A percentile compares a stretch with the other conserved stretches of the same genome.
Conservation (phyloP, 768 basidiomycete species). For the Leccinum longicurvipes region DNA sequence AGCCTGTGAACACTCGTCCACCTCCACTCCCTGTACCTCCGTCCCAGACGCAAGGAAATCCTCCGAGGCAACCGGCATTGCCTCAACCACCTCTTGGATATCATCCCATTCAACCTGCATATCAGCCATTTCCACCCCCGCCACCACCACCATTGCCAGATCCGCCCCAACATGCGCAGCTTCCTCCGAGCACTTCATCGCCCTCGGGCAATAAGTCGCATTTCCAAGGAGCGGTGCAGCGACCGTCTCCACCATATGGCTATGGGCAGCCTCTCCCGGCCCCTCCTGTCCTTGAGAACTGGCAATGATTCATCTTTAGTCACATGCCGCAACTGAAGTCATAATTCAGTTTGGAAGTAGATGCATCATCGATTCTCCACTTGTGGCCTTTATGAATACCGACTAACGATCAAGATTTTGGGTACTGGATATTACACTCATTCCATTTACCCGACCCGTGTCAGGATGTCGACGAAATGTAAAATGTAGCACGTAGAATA, state of each 20-base stretch:
- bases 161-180: constrained; percentile 26
- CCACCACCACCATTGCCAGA: constrained; percentile 33
- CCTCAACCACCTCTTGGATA: constrained; percentile 49
- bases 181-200: constrained; percentile 22
- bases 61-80: constrained; percentile 46
- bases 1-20: constrained; percentile 13
- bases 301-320: constrained; percentile 25
- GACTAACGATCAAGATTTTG: background rate
- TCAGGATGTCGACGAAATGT: constrained; percentile 9
- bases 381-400: constrained; percentile 2
- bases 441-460: background rate
- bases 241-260: constrained; percentile 33
- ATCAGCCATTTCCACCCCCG: constrained; percentile 29
- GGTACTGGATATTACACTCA: constrained; percentile 19
- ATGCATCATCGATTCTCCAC: constrained; percentile 2
- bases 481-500: constrained; percentile 15
- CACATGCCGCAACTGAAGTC: constrained; percentile 9
- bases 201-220: constrained; percentile 29
- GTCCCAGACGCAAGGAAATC: constrained; percentile 21
- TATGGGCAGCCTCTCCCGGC: constrained; percentile 33
- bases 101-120: constrained; percentile 40
- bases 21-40: constrained; percentile 30
- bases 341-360: constrained; percentile 11
- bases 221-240: constrained; percentile 40
- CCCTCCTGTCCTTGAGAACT: constrained; percentile 19